These are phyloP conservation scores for Eucalyptus pauciflora DNA, from an alignment of 345 rosid species.

Conservation along the genomic window DNA sequence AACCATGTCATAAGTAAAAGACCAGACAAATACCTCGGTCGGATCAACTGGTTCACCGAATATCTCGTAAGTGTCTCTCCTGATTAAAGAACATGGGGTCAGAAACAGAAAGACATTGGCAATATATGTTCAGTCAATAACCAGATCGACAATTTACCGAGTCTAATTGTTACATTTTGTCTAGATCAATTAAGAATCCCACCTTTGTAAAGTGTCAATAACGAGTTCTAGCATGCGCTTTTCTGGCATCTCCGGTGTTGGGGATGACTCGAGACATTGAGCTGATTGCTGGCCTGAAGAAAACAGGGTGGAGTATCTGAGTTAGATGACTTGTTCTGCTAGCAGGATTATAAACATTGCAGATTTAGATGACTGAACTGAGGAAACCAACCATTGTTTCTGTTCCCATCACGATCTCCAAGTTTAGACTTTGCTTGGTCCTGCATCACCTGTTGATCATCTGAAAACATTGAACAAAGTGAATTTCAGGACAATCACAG, in stretches of 20 bases:
- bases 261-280: background rate
- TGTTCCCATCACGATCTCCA: background rate
- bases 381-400: background rate
- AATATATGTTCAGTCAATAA: background rate
- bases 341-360: background rate
- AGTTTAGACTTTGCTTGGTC: background rate
- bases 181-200: background rate
- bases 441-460: background rate
- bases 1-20: background rate
- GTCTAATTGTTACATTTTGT: background rate
- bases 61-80: slow-evolving; percentile 55
- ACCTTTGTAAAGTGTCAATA: slow-evolving; percentile 55
- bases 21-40: slow-evolving; percentile 24
- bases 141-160: background rate
- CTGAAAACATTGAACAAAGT: background rate
- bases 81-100: background rate
- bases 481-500: background rate
- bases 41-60: slow-evolving; percentile 61
- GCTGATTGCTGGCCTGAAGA: slow-evolving; percentile 14
- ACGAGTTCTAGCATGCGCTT: slow-evolving; percentile 29
- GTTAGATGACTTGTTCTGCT: background rate
- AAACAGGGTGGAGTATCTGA: background rate
- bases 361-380: background rate
- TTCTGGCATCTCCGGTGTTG: slow-evolving; percentile 10
- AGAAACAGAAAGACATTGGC: background rate